Base-by-base conservation (phyloP, 371 early-diverging fungal species). In the Apophysomyces elegans region DNA sequence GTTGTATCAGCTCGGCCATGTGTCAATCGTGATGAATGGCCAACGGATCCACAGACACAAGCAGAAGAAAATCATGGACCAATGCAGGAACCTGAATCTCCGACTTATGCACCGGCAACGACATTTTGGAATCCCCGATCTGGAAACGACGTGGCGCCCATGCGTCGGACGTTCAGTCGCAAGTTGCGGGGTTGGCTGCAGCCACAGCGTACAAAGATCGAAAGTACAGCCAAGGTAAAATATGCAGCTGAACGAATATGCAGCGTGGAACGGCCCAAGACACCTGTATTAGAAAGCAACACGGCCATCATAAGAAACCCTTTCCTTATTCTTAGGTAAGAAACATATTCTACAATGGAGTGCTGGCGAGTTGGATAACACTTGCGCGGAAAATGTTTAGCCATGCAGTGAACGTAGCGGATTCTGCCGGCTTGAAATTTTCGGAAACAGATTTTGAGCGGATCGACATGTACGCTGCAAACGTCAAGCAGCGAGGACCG, bases 401-500 rank as follows among this genome's bases (percentile, higher is more conserved):
- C 35, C 66, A 69, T 43, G 66, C 72, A 3, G 37, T 65, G 59
- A 65, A 68, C 2, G 65, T 72, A 7, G 69, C 69, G 1, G 70
- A 71, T 5, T 41, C 47, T 4, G 38, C 61, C 11, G 41, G 63
- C 1, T 46, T 71, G 41, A 41, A 59, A 14, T 72, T 74, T 50
- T 44, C 62, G n/a, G 69, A 75, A 11, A 16, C 64, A 35, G 78
- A 80, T 37, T 85, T 86, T 70, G 62, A 36, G 4, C 85, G 85
- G 56, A 74, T 86, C 12, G 86, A 87, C 63, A 79, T 77, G 6
- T 81, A 86, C 41, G 85, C 85, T 5, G 72, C 82, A 37, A 84
- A 81, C 59, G 85, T 87, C 4, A 80, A 85, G 56, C 88, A 87
- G 46, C 74, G 81, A 13, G 83, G 85, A 4, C 78, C 76, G 1